Base-by-base conservation (phyloP, 805 yeast species). In the Kuraishia hungarica region DNA sequence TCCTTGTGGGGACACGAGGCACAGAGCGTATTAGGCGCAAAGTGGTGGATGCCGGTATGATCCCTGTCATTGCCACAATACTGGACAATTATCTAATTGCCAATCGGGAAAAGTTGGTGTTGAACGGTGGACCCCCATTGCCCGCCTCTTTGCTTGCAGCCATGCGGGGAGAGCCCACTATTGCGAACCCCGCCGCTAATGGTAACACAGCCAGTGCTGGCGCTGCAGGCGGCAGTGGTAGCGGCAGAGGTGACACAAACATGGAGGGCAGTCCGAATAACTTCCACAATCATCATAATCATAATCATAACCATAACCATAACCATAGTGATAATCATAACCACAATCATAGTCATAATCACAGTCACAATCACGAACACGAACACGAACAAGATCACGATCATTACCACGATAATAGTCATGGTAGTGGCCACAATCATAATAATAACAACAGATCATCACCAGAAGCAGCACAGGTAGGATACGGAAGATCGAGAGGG, bases 1-100 rank as follows among this genome's bases (percentile, higher is more conserved):
- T 93, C 1, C 78, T 90, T 55, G 83, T 93, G 20, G 97, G 97
- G 15, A 91, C 97, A 1, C 78, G 97, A 61, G 99, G 99, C 23
- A 84, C 96, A 1, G 97, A 92, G 68, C 73, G 76, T 53, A 89
- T 92, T 52, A 77, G 99, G 53, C 84, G 86, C 61, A 83, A 91
- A 62, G 88, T 94, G 7, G 97, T 91, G 10, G 84, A 87, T 58
- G 96, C 97, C 1, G 98, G 97, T 3, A 84, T 91, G 58, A 79
- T 94, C 47, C 97, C 97, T 1, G 82, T 93, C 2, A 80, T 93
- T 48, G 94, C 97, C 54, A 92, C 99, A 0, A 87, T 94, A 1
- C 76, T 93, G 60, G 98, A 94, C 68, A 92, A 93, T 69, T 93
- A 87, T 67, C 72, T 90, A 4, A 48, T 53, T 22, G 51, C 52